Evolutionary conservation across 495 filamentous ascomycete species (phyloP).

Genomic region (Penicillium paxilli): DNA sequence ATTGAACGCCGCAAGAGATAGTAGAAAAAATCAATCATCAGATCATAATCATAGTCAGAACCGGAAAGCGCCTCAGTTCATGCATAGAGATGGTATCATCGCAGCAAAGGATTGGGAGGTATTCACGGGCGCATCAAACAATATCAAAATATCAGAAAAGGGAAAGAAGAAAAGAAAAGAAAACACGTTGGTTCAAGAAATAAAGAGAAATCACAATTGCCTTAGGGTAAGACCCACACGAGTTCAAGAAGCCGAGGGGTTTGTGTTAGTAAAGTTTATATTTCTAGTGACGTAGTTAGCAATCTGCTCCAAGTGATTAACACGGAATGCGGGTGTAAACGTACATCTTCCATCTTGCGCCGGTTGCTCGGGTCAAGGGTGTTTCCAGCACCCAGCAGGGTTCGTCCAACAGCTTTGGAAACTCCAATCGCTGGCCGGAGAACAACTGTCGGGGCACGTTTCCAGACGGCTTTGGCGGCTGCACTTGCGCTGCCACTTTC

Average conservation of each 20-base stretch:
- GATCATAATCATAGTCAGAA: not conserved
- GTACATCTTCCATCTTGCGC: conserved; percentile 84
- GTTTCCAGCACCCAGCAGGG: conserved; percentile 91
- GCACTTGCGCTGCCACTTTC: conserved; percentile 83
- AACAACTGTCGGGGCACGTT: conserved; percentile 84
- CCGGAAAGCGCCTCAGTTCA: not conserved
- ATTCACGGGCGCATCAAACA: conserved; percentile 9
- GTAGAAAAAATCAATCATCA: not conserved
- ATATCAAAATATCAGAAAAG: not conserved
- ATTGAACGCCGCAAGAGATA: not conserved
- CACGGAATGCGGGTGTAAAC: conserved; percentile 24
- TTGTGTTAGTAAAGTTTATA: conserved; percentile 31
- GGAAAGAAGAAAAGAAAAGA: not conserved
- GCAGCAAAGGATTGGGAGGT: conserved; percentile 8
- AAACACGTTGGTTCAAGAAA: conserved; percentile 1
- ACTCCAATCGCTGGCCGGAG: conserved; percentile 88
- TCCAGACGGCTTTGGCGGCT: conserved; percentile 76
- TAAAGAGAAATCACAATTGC: conserved; percentile 9
- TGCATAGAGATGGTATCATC: conserved; percentile 16
- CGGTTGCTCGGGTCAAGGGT: conserved; percentile 81
- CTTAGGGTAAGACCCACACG: no score
- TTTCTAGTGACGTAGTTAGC: conserved; percentile 30
- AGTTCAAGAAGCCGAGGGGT: not conserved
- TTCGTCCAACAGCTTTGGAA: conserved; percentile 85
- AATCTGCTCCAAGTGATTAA: not conserved